These are phyloP conservation scores for Ormosia semicastrata DNA, from an alignment of 306 rosid genomes.

Conservation along the genomic window DNA sequence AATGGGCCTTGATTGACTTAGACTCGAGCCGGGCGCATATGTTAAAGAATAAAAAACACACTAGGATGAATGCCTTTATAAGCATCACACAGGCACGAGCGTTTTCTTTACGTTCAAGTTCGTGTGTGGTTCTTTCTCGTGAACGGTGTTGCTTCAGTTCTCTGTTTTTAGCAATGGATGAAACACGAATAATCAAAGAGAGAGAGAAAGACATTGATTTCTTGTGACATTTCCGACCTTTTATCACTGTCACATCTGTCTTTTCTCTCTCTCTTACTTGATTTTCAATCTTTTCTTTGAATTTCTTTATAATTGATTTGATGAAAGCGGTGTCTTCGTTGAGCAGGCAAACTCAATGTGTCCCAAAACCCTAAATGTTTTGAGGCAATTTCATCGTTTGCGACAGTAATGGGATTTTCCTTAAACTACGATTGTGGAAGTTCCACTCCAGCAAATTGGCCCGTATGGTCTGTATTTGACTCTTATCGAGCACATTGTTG, in stretches of 20 bases:
- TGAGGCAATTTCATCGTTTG: conserved; percentile 76
- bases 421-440: background rate
- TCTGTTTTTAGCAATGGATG: background rate
- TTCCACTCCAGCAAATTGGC: conserved; percentile 43
- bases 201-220: background rate
- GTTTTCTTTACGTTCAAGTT: background rate
- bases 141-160: too few relatives aligned
- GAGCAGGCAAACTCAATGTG: conserved; percentile 62
- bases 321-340: background rate
- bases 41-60: too few relatives aligned
- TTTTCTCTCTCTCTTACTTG: background rate
- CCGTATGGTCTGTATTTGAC: background rate
- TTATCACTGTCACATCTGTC: conserved; percentile 32
- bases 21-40: background rate
- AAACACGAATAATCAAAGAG: background rate
- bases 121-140: too few relatives aligned
- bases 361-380: conserved; percentile 47
- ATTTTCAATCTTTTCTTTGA: background rate
- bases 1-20: background rate
- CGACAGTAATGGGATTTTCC: conserved; percentile 20
- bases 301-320: background rate
- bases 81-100: background rate
- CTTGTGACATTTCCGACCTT: conserved; percentile 51
- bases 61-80: background rate
- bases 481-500: conserved; percentile 49